Base-by-base conservation (phyloP, 2,329 filamentous ascomycete genomes). In the Domatiomyces globalis region DNA sequence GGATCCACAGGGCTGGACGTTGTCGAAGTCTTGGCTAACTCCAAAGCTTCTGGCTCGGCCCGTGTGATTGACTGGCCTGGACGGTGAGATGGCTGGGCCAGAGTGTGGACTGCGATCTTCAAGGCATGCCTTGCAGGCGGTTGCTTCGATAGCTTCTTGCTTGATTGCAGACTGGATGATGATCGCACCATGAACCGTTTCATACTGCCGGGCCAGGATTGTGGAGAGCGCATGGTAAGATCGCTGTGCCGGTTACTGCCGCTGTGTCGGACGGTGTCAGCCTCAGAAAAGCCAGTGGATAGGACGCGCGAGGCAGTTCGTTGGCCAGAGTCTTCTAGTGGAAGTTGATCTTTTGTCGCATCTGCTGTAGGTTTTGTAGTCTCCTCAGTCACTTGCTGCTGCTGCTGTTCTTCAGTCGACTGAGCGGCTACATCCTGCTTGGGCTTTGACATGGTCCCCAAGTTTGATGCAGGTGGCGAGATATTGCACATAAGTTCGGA, bases 1-100 rank as follows among this genome's bases (percentile, higher is more conserved):
- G 52, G 54, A 49, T 57, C 56, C 22, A 52, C 50, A 12, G 55
- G 54, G 25, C 52, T 55, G 2, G 54, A 54, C 9, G 51, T 51
- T 17, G 49, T 54, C 2, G 46, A 54, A 8, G 54, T 49, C 20
- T 52, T 55, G n/a, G 56, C 15, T 15, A 39, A 39, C 10, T 15
- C 33, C 15, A 2, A 10, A 15, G 10, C 33, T 39, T 39, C 33
- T 39, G 9, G 33, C 33, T 33, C 10, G 15, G 10, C 10, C 5
- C 8, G 29, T 7, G 9, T 33, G 29, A 39, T 39, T 4, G 33
- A 10, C 33, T 12, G 33, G 10, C 33, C 2, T 15, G 33, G 12
- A 39, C 10, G 5, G 12, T 15, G 33, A 2, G 12, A 39, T 15
- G 15, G 2, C 4, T 5, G 10, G 15, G 12, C 33, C 12, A 15